A percentile compares a stretch with the other conserved stretches of the same genome.
phyloP scores from a whole-genome alignment of 2,329 filamentous ascomycete species.

The Hypomyces rosellus region DNA sequence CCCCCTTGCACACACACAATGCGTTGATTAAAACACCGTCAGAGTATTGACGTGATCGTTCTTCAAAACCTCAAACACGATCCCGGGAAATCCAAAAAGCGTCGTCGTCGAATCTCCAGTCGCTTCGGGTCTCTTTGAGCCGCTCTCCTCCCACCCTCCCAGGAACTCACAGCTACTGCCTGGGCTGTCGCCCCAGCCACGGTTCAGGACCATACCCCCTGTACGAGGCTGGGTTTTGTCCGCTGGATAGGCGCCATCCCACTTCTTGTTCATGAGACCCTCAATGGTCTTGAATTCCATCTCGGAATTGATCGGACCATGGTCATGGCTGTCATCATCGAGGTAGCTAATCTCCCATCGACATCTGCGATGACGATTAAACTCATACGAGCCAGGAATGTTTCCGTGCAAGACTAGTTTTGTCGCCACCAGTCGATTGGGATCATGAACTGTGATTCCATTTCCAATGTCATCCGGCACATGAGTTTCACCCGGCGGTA shows the following conservation, averaged over 20 bases:
- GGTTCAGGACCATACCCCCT: slow-evolving; percentile 79
- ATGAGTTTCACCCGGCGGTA: slow-evolving; percentile 39
- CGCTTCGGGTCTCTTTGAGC: slow-evolving; percentile 47
- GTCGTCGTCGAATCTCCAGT: slow-evolving; percentile 64
- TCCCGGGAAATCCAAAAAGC: slow-evolving; percentile 84
- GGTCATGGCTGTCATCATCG: slow-evolving; percentile 33
- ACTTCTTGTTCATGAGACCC: slow-evolving; percentile 58
- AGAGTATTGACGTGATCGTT: slow-evolving; percentile 85
- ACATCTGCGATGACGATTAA: slow-evolving; percentile 86
- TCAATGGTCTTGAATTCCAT: slow-evolving; percentile 71
- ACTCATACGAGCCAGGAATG: slow-evolving; percentile 90
- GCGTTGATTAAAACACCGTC: slow-evolving; percentile 64
- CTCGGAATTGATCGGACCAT: slow-evolving; percentile 61
- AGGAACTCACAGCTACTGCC: slow-evolving; percentile 83
- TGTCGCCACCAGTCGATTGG: slow-evolving; percentile 72
- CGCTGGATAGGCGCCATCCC: slow-evolving; percentile 59
- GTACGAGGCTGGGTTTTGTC: slow-evolving; percentile 46
- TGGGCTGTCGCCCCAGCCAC: slow-evolving; percentile 86
- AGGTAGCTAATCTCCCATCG: slow-evolving; percentile 73
- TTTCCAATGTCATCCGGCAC: slow-evolving; percentile 19
- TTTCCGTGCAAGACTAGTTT: slow-evolving; percentile 95
- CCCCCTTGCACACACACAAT: not conserved
- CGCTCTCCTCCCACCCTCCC: slow-evolving; percentile 77
- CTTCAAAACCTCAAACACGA: slow-evolving; percentile 93
- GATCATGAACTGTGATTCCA: slow-evolving; percentile 34